Evolutionary conservation across 2,329 filamentous ascomycete species (phyloP), one percentile per base, ranked within the genome.

Genomic region (Colletotrichum sp.): DNA sequence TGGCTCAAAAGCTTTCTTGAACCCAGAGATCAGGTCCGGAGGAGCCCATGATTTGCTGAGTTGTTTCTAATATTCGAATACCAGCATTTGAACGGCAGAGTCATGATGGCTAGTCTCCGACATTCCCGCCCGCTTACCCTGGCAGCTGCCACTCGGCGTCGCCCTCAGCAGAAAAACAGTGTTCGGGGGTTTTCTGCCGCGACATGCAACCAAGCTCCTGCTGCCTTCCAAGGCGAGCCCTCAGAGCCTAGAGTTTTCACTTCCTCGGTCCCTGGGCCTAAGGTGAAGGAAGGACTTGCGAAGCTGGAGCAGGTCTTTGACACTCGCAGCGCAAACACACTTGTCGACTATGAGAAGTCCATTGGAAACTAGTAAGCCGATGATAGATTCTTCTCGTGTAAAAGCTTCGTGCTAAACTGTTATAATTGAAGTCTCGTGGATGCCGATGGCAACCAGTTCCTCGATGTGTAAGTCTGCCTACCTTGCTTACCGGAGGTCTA

Each of bases 261-360:
- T 15, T 28, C 60, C 6, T 26, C 60, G n/a, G 60, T 64, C n/a
- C 95, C 95, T 1, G 95, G 95, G 1, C 95, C 95, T 44, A 90
- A 93, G 87, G 92, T 93, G 84, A 90, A 92, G 87, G 90, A 92
- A 80, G 90, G 91, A 67, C 92, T 94, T 78, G 88, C 92, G 77
- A 91, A 95, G 83, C 90, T 98, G 77, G 88, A 94, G 85, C 88
- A 93, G 82, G 94, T 98, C 75, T 98, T 97, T 82, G 95, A 98
- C 84, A 96, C 95, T 6, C 91, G 95, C 77, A 95, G 93, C 85
- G 86, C 96, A 87, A 98, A 97, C 88, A 94, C 96, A 92, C 88
- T 96, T 81, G 90, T 90, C 76, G 93, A 96, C 85, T 96, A 95
- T 85, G 89, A 90, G 79, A 91, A 93, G 86, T 95, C 93, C 80